Base-by-base conservation (phyloP, 2,329 filamentous ascomycete genomes). In the Aspergillus floridensis region DNA sequence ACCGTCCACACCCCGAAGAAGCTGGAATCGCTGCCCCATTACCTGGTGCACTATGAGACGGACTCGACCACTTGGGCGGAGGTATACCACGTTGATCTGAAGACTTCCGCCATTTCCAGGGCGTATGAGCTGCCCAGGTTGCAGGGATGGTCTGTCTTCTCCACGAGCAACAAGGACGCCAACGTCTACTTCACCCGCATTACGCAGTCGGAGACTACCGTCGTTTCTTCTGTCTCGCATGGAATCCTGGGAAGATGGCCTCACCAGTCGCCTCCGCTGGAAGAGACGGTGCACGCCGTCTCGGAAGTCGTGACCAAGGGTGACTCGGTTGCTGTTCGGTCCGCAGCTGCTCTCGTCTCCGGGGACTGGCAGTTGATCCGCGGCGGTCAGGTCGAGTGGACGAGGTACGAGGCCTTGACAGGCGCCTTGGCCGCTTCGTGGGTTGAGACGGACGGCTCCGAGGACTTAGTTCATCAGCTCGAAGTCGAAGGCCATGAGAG, bases 141-240 rank as follows among this genome's bases (percentile, higher is more conserved):
- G 21, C 76, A 84, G 24, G 91, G 89, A 0, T 81, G 80, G 46
- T 92, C 92, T 24, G 86, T 89, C 1, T 91, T 97, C 71, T 89
- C 92, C 0, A 88, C 86, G 0, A 95, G 89, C 76, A 90, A 87
- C 2, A 84, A 86, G 46, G 89, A 88, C 60, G 87, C 89, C 21
- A 93, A 95, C 68, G 88, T 96, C 7, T 97, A 92, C 78, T 96
- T 98, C 73, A 93, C 90, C 2, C 87, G 93, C 60, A 82, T 95
- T 61, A 92, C 91, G 0, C 80, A 87, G 35, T 86, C 89, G 8
- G 91, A 96, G 70, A 81, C 92, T 2, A 81, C 84, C 31, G 81
- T 96, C 26, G 82, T 91, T 5, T 91, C 91, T 1, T 96, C 92
- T 0, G 81, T 81, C 29, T 95, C 91, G 0, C 86, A 93, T 65